A percentile compares a stretch with the other conserved stretches of the same genome.
These are phyloP conservation scores for Leccinum ochraceum DNA, from an alignment of 768 basidiomycete species.

Conservation along the genomic window DNA sequence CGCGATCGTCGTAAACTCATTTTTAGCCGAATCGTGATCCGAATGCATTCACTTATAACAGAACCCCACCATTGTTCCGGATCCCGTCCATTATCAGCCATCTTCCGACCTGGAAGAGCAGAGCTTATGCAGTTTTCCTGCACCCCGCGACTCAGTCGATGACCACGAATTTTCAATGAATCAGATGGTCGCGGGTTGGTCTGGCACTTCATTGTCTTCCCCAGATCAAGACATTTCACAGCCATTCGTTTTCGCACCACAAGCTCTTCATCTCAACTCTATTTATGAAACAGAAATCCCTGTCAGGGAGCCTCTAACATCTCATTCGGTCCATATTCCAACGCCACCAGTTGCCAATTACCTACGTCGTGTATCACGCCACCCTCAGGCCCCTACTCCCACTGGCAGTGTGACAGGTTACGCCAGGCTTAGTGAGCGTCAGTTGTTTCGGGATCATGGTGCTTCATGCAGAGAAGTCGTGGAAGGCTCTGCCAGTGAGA, in stretches of 20 bases:
- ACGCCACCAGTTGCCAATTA: too few relatives aligned
- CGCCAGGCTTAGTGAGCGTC: background rate
- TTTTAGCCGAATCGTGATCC: background rate
- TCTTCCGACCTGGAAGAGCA: background rate
- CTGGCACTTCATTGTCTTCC: background rate
- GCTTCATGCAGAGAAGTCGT: background rate
- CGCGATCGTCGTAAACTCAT: conserved; percentile 20
- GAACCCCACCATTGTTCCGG: background rate
- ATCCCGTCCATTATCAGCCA: background rate
- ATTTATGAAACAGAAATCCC: too few relatives aligned
- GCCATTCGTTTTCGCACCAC: too few relatives aligned
- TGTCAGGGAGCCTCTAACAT: too few relatives aligned
- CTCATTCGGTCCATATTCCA: too few relatives aligned
- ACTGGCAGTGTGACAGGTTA: background rate
- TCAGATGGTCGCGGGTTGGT: background rate
- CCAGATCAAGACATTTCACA: too few relatives aligned
- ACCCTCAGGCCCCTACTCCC: too few relatives aligned
- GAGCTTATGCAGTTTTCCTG: too few relatives aligned
- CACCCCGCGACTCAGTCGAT: background rate
- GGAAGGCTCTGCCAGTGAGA: background rate
- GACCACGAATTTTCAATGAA: background rate
- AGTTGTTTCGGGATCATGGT: background rate
- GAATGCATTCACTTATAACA: background rate
- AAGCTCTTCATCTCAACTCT: too few relatives aligned
- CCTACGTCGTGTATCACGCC: too few relatives aligned